A percentile compares a stretch with the other conserved stretches of the same genome.
These are phyloP conservation scores for Pestalotiopsis sp. DNA, from an alignment of 2,329 filamentous ascomycete genomes.

Conservation along the genomic window DNA sequence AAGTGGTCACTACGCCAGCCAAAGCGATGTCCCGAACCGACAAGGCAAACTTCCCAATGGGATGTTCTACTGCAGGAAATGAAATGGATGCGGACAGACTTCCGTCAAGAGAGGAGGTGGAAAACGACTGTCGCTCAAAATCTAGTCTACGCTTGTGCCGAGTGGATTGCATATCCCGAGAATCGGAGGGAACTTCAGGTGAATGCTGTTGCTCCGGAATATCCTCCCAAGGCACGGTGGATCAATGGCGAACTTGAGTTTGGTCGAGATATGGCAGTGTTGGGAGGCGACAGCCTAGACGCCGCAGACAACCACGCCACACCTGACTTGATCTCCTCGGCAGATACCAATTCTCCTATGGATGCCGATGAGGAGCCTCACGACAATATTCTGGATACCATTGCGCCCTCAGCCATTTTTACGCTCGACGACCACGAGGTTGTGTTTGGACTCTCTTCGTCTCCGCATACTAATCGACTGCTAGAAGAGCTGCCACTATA, in stretches of 20 bases:
- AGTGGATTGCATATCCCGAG: conserved; percentile 67
- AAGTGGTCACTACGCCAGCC: conserved; percentile 92
- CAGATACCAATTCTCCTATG: conserved; percentile 58
- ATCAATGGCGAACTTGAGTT: not conserved
- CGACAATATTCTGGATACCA: conserved; percentile 39
- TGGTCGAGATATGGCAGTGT: conserved; percentile 25
- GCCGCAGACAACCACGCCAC: conserved; percentile 49
- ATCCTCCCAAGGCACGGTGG: conserved; percentile 22
- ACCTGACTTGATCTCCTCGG: conserved; percentile 67
- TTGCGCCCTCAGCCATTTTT: conserved; percentile 78
- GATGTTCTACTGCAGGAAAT: conserved; percentile 87
- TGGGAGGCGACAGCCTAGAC: conserved; percentile 31
- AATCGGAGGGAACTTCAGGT: conserved; percentile 71
- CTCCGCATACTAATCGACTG: conserved; percentile 73
- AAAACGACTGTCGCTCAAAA: conserved; percentile 80
- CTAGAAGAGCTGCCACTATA: conserved; percentile 82
- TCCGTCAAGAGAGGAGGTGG: conserved; percentile 91
- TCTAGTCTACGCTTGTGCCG: conserved; percentile 78
- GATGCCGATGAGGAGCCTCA: conserved; percentile 41
- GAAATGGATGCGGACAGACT: conserved; percentile 98
- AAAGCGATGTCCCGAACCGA: conserved; percentile 79
- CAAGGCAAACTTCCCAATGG: conserved; percentile 75
- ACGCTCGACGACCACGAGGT: conserved; percentile 80
- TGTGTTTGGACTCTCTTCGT: conserved; percentile 74
- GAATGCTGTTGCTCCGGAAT: conserved; percentile 49